phyloP scores from a whole-genome alignment of 192 early-diverging fungal species.

The Geranomyces variabilis region DNA sequence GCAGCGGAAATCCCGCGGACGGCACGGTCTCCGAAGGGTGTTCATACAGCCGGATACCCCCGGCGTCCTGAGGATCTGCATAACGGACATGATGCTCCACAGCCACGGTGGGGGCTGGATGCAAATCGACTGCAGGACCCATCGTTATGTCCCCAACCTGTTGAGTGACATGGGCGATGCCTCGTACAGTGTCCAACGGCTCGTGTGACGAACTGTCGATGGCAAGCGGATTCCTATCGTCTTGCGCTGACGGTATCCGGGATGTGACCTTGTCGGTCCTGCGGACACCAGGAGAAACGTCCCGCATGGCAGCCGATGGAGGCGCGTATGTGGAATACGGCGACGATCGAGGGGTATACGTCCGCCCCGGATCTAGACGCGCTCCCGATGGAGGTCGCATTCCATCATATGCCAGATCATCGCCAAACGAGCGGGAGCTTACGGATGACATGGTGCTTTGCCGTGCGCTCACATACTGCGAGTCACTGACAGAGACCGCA shows the following conservation, averaged over 20 bases:
- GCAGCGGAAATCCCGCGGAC: conserved; percentile 25
- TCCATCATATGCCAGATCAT: neutral
- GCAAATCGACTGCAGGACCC: neutral
- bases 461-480: conserved; percentile 29
- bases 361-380: neutral
- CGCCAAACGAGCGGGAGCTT: conserved; percentile 12
- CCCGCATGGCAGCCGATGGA: neutral
- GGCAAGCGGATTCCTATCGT: neutral
- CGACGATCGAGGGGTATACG: neutral
- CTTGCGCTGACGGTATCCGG: neutral
- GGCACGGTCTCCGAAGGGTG: neutral
- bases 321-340: neutral
- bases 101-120: neutral
- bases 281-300: neutral
- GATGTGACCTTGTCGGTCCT: neutral
- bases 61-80: neutral
- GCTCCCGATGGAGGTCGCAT: neutral
- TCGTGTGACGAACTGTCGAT: neutral
- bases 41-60: too few species aligned
- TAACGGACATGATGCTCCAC: conserved; percentile 17
- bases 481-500: conserved; percentile 19
- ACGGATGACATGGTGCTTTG: conserved; percentile 24
- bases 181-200: neutral
- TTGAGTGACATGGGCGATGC: conserved; percentile 8
- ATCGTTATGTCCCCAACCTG: neutral